Evolutionary conservation across 2,329 filamentous ascomycete species (phyloP).

Genomic region (Talaromyces pinophilus): DNA sequence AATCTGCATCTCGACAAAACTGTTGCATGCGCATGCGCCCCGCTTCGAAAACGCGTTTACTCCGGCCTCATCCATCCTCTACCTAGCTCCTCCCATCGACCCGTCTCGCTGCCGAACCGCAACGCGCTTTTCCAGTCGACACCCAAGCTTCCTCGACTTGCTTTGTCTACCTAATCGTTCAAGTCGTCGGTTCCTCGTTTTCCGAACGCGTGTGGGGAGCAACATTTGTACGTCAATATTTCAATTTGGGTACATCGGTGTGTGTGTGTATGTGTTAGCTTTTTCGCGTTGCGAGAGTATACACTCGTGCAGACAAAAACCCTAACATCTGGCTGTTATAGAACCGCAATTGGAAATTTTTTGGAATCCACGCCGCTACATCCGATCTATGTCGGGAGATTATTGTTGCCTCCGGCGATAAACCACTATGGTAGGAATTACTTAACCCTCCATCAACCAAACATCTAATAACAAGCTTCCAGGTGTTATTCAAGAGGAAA

Average conservation of each 20-base stretch:
- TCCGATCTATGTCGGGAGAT: slow-evolving; percentile 18
- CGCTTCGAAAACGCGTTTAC: slow-evolving; percentile 19
- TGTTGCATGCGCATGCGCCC: slow-evolving; percentile 11
- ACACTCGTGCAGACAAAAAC: background rate
- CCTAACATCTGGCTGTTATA: background rate
- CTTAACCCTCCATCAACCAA: background rate
- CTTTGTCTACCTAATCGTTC: background rate
- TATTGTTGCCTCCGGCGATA: slow-evolving; percentile 14
- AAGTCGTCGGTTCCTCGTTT: background rate
- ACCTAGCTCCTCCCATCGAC: background rate
- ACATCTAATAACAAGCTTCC: background rate
- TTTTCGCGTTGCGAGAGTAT: slow-evolving; percentile 1
- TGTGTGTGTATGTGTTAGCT: background rate
- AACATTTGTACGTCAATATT: background rate
- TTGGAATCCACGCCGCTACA: slow-evolving; percentile 16
- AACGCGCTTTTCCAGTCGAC: slow-evolving; percentile 23
- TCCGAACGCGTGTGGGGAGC: background rate
- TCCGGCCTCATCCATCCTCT: background rate
- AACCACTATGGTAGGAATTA: slow-evolving; percentile 20
- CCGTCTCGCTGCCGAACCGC: slow-evolving; percentile 2
- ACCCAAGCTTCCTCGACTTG: slow-evolving; percentile 18
- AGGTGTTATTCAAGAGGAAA: slow-evolving; percentile 97
- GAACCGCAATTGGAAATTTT: slow-evolving; percentile 16
- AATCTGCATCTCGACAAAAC: slow-evolving; percentile 6
- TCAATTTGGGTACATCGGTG: background rate